phyloP scores from a whole-genome alignment of 331 rosid genomes.

The Malus hybrid region DNA sequence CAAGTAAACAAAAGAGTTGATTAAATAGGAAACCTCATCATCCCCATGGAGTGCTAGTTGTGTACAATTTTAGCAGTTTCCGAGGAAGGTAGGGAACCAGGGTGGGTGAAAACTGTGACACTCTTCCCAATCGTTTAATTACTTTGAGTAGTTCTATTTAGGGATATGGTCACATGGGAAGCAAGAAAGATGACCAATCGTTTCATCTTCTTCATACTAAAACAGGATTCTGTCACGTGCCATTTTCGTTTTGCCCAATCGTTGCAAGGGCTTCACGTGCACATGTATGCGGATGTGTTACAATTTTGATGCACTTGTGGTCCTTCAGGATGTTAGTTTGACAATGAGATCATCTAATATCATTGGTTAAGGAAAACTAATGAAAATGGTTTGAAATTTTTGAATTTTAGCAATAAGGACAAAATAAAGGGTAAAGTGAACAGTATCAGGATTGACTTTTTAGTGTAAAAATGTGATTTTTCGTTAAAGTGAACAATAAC shows the following conservation, averaged over 20 bases:
- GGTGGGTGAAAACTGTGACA: background rate
- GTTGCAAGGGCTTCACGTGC: background rate
- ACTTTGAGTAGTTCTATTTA: background rate
- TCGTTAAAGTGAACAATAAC: no score
- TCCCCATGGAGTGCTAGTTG: background rate
- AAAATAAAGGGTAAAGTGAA: no score
- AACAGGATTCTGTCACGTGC: background rate
- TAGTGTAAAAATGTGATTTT: no score
- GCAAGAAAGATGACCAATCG: constrained; percentile 1
- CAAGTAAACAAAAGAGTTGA: background rate
- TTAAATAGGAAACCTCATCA: constrained; percentile 5
- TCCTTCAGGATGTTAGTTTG: no score
- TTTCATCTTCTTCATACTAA: background rate
- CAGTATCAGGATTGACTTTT: no score
- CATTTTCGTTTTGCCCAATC: background rate
- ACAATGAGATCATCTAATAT: no score
- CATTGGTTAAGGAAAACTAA: no score
- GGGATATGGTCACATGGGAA: background rate
- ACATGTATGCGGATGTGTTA: constrained; percentile 10
- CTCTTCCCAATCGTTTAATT: background rate
- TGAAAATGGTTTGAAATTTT: no score
- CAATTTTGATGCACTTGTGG: constrained; percentile 1
- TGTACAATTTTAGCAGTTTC: background rate
- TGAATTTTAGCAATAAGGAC: no score
- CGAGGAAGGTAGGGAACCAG: background rate